Base-by-base conservation (phyloP, 2,329 filamentous ascomycete genomes). In the Aschersonia sp. region DNA sequence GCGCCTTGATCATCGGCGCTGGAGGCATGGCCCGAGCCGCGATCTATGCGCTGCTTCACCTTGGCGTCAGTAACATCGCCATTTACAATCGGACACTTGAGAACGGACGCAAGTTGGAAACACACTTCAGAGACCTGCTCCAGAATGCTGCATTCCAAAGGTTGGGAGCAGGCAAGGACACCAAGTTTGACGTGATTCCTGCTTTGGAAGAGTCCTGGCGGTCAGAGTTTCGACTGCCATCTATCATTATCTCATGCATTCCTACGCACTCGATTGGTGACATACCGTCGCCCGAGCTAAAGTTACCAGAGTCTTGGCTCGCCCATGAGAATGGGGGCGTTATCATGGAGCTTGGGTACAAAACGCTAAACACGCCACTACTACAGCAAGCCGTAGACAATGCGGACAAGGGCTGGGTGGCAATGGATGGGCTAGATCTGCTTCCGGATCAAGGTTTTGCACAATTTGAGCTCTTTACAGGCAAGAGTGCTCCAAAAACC, bases 391-490 rank as follows among this genome's bases (percentile, higher is more conserved):
- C 85, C 47, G 73, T 79, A 14, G 65, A 69, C 46, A 64, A 77
- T 60, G 69, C 77, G 22, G 67, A 78, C 48, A 68, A 73, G 53
- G 73, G 84, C 41, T 89, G 84, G 84, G 80, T 87, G 0, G 72
- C 84, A 14, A 77, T 88, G 62, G 83, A 88, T 56, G 85, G 85
- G 0, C 66, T 89, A 10, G 84, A 89, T 55, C 71, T 88, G 44
- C 63, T 90, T 11, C 83, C 83, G 0, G 85, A 89, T 59, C 85
- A 89, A 58, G 85, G 82, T 0, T 85, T 85, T 62, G 84, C 85
- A 1, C 85, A 89, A 56, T 90, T 89, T 57, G 85, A 90, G 62
- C 64, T 89, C 2, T 87, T 89, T 59, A 88, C 85, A 0, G 85
- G 84, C 0, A 71, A 61, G 6, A 51, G 61, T 45, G 62, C 63